A percentile compares a stretch with the other conserved stretches of the same genome.
Conservation (phyloP, 2,329 filamentous ascomycete genomes). For the Epicoccum sorghinum region DNA sequence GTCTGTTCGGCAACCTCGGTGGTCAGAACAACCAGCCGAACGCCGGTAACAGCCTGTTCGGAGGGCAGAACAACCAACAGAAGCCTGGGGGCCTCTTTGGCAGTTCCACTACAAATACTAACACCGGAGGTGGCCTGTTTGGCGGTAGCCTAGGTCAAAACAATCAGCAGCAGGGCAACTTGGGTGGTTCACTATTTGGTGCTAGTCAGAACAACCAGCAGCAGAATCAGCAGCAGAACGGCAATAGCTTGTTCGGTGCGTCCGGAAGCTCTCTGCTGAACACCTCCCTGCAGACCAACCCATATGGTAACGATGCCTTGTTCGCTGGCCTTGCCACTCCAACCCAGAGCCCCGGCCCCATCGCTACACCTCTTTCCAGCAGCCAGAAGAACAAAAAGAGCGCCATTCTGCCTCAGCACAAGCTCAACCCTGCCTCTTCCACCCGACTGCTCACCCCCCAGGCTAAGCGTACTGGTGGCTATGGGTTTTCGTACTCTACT, state of each 20-base stretch:
- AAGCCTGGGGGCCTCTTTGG: slow-evolving; percentile 53
- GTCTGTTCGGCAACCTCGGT: slow-evolving; percentile 44
- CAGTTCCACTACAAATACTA: slow-evolving; percentile 44
- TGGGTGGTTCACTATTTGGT: slow-evolving; percentile 50
- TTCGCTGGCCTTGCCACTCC: slow-evolving; percentile 75
- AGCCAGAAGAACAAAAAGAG: slow-evolving; percentile 77
- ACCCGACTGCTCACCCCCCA: slow-evolving; percentile 83
- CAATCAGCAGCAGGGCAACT: slow-evolving; percentile 48
- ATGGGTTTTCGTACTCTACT: slow-evolving; percentile 90
- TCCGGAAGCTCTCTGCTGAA: slow-evolving; percentile 57
- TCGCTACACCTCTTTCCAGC: slow-evolving; percentile 86
- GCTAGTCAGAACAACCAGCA: slow-evolving; percentile 52
- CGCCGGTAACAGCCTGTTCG: slow-evolving; percentile 46
- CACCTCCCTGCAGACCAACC: slow-evolving; percentile 70
- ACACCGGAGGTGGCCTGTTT: slow-evolving; percentile 55
- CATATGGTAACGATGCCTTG: slow-evolving; percentile 86
- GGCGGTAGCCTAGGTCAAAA: slow-evolving; percentile 47
- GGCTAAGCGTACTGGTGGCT: slow-evolving; percentile 70
- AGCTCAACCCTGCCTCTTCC: slow-evolving; percentile 80
- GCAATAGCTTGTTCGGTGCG: slow-evolving; percentile 60
- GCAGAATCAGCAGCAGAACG: slow-evolving; percentile 46
- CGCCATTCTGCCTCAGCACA: slow-evolving; percentile 83
- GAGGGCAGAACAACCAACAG: slow-evolving; percentile 49
- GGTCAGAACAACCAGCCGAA: slow-evolving; percentile 40
- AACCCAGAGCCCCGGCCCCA: slow-evolving; percentile 77